Base-by-base conservation (phyloP, 1,139 yeast species). In the Pichia sp. region DNA sequence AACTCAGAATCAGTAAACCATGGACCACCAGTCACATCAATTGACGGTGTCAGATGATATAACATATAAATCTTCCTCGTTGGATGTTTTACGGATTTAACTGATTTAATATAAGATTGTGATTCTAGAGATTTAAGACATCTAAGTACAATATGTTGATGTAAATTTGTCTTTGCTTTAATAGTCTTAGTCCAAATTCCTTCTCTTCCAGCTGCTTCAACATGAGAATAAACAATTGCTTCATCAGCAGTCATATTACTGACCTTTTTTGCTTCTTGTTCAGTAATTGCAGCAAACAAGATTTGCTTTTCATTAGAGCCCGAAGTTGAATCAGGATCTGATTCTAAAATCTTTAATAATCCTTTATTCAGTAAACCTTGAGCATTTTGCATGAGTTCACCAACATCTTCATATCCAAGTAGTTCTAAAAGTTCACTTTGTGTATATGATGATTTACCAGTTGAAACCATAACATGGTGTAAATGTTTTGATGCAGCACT, bases 11-110 rank as follows among this genome's bases (percentile, higher is more conserved):
- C 98, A 0, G 97, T 89, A 65, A 90, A 94, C 98, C 98, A 92
- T 3, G 98, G 98, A 1, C 98, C 99, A 53, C 99, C 99, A 0
- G 98, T 92, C 40, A 92, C 94, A 58, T 90, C 97, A 35, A 87
- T 81, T 5, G 95, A 84, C 9, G 99, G 99, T 63, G 88, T 96
- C 57, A 94, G 69, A 60, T 88, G 84, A 64, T 89, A 90, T 52
- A 94, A 73, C 97, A 92, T 92, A 68, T 89, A 94, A 39, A 92
- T 92, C 65, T 92, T 94, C 57, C 98, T 76, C 4, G 97, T 92
- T n/a, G 97, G 97, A 63, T 80, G 85, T 63, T 89, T 92, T 25
- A 94, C 98, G 16, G 89, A 81, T 65, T 92, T 92, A 63, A 92
- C 89, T 50, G 88, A 78, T 64, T 92, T 94, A 65, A 94, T 89